Evolutionary conservation across 2,329 filamentous ascomycete species (phyloP), one percentile per base, ranked within the genome.

Genomic region (Colletotrichum graminicola): DNA sequence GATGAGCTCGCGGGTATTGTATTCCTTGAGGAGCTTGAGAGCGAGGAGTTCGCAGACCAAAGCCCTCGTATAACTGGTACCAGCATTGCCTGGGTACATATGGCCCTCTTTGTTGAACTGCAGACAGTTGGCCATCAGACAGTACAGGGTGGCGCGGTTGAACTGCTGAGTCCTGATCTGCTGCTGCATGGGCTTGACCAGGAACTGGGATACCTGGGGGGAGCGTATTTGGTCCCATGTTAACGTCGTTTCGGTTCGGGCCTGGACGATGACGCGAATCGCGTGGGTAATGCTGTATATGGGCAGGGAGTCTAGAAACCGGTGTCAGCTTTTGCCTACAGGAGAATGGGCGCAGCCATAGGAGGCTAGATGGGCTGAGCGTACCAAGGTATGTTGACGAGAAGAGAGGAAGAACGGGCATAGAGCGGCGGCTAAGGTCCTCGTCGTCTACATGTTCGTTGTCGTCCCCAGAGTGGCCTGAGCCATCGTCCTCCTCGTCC

Each of bases 151-250:
- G 12, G 93, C 95, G 59, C 93, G 89, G 39, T 92, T 95, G 80
- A 97, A 95, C 81, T 97, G 93, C 62, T 93, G 90, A 21, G 89
- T 86, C 72, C 92, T 91, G 74, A 98, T 95, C 80, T 95, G 92
- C 79, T 96, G 93, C 81, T 96, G 94, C 85, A 98, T 96, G 2
- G 95, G 95, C 84, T 98, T 98, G 78, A 98, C 89, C 45, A 98
- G 88, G 79, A 98, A 98, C 79, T 97, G 95, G 21, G 94, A 97
- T 67, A 98, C 92, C 79, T 98, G 95, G 3, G 95, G 95, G n/a
- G 94, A 97, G 74, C 95, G 90, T 73, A 98, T 86, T 80, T 98
- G 95, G 74, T 98, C 95, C 95, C 95, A 98, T 21, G 94, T 92
- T 62, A 98, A 84, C 0, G 94, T 95, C 1, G 95, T 98, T 83